Evolutionary conservation across 106 monocot species (phyloP).

Genomic region (Gastrodia elata): DNA sequence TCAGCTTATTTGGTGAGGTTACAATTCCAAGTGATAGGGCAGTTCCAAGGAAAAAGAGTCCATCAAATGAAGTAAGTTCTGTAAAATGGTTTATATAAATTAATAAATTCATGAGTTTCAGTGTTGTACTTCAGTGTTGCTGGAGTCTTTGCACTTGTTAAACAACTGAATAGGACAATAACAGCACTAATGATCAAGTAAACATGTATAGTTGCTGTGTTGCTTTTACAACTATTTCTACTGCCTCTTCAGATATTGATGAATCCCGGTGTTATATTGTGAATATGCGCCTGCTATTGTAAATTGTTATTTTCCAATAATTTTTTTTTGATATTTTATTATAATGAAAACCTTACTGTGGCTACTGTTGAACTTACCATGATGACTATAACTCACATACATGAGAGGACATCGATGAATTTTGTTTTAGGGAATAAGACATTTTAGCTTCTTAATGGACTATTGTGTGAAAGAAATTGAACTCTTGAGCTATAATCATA

Average conservation of each 20-base stretch:
- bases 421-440: no score
- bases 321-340: neutral
- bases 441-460: no score
- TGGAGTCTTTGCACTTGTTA: neutral
- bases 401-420: neutral
- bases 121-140: neutral
- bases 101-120: neutral
- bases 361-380: neutral
- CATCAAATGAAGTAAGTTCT: slow-evolving; percentile 3
- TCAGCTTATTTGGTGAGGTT: slow-evolving; percentile 67
- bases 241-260: neutral
- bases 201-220: neutral
- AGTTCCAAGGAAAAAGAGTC: slow-evolving; percentile 37
- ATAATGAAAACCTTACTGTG: neutral
- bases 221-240: neutral
- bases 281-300: neutral
- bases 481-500: no score
- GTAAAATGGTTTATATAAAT: neutral
- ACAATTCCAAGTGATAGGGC: slow-evolving; percentile 35
- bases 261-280: neutral
- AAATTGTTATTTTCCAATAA: neutral
- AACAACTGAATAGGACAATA: neutral
- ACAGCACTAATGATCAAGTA: neutral
- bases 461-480: no score
- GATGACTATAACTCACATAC: neutral